Evolutionary conservation across 768 basidiomycete species (phyloP), one percentile per base, ranked within the genome.

Genomic region (Boletus speciosus): DNA sequence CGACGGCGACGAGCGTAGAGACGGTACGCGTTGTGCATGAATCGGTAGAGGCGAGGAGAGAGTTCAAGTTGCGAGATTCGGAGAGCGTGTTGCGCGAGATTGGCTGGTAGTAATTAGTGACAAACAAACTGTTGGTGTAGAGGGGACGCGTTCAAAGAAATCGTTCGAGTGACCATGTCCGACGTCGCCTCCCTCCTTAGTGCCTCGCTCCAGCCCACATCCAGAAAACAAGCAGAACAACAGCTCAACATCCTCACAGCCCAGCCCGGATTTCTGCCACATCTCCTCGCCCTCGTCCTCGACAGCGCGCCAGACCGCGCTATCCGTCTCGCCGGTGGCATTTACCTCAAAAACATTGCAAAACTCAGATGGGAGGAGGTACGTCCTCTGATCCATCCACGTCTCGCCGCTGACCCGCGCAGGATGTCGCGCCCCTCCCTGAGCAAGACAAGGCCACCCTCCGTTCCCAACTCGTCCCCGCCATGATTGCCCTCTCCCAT

Each of bases 321-420:
- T 0, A 81, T 90, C 32, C 76, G 94, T 64, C 83, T 96, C 51
- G 83, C 93, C 1, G 95, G 85, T 2, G 87, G 89, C 48, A 86
- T 98, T 34, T 94, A 90, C 73, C 85, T 97, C 60, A 98, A 98
- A 76, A 97, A 98, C 67, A 79, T 87, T 42, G 81, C 93, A 54
- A 93, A 90, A 69, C 77, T 82, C 27, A 80, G 86, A 73, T 98
- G 95, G 94, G 86, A 85, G 40, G 92, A 94, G 78, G 93, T 91
- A 42, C 27, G 81, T 74, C 3, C 14, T 5, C 41, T 3, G 6
- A 0, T 49, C n/a, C 9, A n/a, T 35, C 1, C 16, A 15, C 10
- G 9, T 23, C 52, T 12, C 25, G 46, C 48, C 29, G n/a, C 36
- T 48, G 21, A 56, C 34, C 36, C 31, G 46, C 52, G 15, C 59